Base-by-base conservation (phyloP, 805 yeast species). In the Saturnispora mendoncae region DNA sequence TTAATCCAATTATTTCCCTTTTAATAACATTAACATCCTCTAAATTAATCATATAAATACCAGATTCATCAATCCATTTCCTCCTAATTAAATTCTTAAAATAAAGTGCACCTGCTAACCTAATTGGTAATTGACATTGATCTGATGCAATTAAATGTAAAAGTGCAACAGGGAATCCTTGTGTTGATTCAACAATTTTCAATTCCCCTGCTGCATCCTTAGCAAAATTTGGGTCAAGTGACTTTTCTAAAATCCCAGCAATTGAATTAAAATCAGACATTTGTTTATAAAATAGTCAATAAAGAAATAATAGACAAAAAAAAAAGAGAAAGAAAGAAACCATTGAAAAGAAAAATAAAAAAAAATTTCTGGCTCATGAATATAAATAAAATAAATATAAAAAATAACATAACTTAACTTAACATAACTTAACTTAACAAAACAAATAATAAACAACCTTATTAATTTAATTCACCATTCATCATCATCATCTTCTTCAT, bases 51-150 rank as follows among this genome's bases (percentile, higher is more conserved):
- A 78, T 54, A 56, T 92, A 80, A 38, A 72, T 72, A 6, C 98
- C 97, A 41, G 84, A 82, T 50, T 85, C 95, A 60, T 87, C 87
- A 38, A 83, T 79, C 97, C 96, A 92, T 51, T 74, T 80, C 39
- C 96, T 68, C 52, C 75, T 80, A 48, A 92, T 71, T 46, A 86
- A 72, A 58, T 92, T 92, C 59, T 92, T 92, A 65, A 92, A 86
- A 61, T 82, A 87, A 40, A 94, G 65, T 1, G 96, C 86, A 15
- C 84, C 95, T 1, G 98, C 96, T 36, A 88, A 66, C 46, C 97
- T 70, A 1, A 82, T 74, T 2, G 83, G 66, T 4, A 60, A 56
- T 3, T 72, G 69, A 32, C 78, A 54, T 32, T 69, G 68, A 24
- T 67, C 55, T 13, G 82, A 70, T 4, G 94, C 86, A 26, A 87